Conservation (phyloP, 2,329 filamentous ascomycete species). For the Thyridium curvatum region DNA sequence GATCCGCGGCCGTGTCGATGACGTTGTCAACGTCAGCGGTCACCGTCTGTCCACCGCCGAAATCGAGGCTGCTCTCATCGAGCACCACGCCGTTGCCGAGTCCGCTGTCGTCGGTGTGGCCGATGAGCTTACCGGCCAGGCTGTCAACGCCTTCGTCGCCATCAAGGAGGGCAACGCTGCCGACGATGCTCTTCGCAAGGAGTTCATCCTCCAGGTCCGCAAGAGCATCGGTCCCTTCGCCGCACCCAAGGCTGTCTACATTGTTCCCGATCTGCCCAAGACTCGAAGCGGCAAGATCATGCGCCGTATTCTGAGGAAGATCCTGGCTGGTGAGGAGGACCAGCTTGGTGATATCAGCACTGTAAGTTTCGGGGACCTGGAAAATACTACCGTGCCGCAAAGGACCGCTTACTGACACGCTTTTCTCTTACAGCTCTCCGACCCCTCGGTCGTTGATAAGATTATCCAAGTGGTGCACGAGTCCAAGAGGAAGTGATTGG, state of each 20-base stretch:
- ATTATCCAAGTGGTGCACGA: constrained; percentile 80
- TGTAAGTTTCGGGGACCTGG: constrained; percentile 44
- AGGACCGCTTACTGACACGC: constrained; percentile 6
- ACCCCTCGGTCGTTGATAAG: constrained; percentile 81
- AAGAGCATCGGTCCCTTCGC: constrained; percentile 98
- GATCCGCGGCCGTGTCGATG: constrained; percentile 97
- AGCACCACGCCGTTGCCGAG: constrained; percentile 85
- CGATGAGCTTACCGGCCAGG: constrained; percentile 93
- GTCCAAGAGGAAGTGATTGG: constrained; percentile 42
- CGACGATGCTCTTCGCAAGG: constrained; percentile 80
- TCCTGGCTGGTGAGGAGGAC: constrained; percentile 93
- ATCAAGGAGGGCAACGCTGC: constrained; percentile 80
- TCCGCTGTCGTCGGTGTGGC: constrained; percentile 89
- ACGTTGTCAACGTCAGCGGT: constrained; percentile 96
- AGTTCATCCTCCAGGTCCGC: constrained; percentile 88
- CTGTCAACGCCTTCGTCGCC: constrained; percentile 92
- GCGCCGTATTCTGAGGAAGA: constrained; percentile 94
- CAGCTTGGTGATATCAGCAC: constrained; percentile 91
- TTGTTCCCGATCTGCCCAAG: constrained; percentile 93
- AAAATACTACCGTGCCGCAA: background rate
- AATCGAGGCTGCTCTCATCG: constrained; percentile 93
- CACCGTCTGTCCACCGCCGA: constrained; percentile 95
- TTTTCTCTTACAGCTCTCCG: constrained; percentile 60
- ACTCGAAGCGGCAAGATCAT: constrained; percentile 98
- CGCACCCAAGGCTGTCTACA: constrained; percentile 86